Conservation (phyloP, 1,284 basidiomycete species). For the Cerrena zonata region DNA sequence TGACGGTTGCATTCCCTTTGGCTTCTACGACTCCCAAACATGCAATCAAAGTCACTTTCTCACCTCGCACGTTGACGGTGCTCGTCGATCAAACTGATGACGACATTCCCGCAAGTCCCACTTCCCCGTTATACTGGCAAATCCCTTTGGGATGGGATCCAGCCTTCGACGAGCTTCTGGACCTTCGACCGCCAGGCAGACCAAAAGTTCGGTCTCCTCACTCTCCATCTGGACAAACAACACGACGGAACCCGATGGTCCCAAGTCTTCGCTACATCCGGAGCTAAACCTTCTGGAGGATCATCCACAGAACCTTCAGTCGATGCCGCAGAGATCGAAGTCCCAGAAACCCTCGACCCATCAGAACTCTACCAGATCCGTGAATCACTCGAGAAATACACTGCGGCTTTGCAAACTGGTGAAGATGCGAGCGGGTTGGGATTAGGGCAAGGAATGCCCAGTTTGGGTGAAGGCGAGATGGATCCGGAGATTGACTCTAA, state of each 20-base stretch:
- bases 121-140: conserved; percentile 60
- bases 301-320: conserved; percentile 10
- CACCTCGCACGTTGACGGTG: conserved; percentile 60
- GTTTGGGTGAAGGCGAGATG: conserved; percentile 74
- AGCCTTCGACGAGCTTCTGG: conserved; percentile 73
- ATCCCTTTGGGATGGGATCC: conserved; percentile 72
- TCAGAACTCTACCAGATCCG: conserved; percentile 75
- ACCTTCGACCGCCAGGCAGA: conserved; percentile 78
- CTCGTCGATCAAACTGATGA: conserved; percentile 41
- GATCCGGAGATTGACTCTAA: conserved; percentile 77
- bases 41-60: conserved; percentile 64
- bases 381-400: conserved; percentile 82
- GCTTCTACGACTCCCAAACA: conserved; percentile 62
- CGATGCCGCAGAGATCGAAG: conserved; percentile 54
- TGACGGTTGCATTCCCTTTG: conserved; percentile 79
- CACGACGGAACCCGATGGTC: conserved; percentile 79
- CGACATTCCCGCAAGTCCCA: conserved; percentile 22
- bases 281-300: conserved; percentile 17
- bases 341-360: conserved; percentile 85
- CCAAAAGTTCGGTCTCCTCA: conserved; percentile 60
- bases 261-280: conserved; percentile 64
- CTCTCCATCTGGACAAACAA: conserved; percentile 80
- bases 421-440: conserved; percentile 55
- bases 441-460: conserved; percentile 62
- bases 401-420: conserved; percentile 49